Evolutionary conservation across 1,139 yeast species (phyloP), one percentile per base, ranked within the genome.

Genomic region (Protomyces gravidus): DNA sequence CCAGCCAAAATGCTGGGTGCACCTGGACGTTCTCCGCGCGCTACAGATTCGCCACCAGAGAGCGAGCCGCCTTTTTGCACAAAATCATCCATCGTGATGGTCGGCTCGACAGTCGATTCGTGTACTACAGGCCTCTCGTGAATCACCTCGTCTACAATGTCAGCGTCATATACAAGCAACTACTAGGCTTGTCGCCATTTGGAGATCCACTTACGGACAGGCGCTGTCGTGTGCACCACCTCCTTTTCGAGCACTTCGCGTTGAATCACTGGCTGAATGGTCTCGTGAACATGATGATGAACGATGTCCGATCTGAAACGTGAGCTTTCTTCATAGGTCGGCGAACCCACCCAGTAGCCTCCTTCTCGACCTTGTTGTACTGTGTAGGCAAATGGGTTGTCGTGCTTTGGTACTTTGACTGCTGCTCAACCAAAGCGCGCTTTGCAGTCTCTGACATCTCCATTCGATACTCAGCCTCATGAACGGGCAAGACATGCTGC

Each of bases 281-380:
- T 45, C 27, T 45, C 48, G 17, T 45, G 48, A 3, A 45, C 48
- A 21, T 45, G 48, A 17, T 45, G 48, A 26, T 45, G 48, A n/a
- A 19, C 17, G 30, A n/a, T n/a, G 19, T 45, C 48, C 15, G 36
- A 30, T 5, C 36, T 30, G 2, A 13, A n/a, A n/a, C n/a, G n/a
- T n/a, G n/a, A n/a, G n/a, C n/a, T n/a, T n/a, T n/a, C n/a, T n/a
- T n/a, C n/a, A n/a, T n/a, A n/a, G n/a, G n/a, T n/a, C n/a, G n/a
- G n/a, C n/a, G n/a, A n/a, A 7, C 36, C 4, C n/a, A 30, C 36
- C 36, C 36, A 30, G n/a, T 7, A 13, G 48, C 48, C 6, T 7
- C 30, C n/a, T 27, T 15, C 28, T 45, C 17, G 5, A 23, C 27
- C 27, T 45, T 23, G n/a, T 13, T 11, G 1, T 26, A 26, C 6